Base-by-base conservation (phyloP, 257 asterid species). In the Solanum piurae region DNA sequence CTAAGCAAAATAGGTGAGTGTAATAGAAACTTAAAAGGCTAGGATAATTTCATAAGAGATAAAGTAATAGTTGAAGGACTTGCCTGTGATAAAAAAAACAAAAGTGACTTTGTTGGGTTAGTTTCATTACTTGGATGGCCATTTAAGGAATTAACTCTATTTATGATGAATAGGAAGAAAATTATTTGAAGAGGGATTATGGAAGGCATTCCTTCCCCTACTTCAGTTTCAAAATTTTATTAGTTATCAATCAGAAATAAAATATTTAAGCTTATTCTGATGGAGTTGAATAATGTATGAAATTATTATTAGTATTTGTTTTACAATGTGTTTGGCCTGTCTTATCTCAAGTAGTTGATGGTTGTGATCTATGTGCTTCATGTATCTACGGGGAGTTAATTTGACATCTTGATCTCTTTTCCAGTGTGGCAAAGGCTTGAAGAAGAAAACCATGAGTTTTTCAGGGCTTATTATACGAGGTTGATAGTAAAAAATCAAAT, bases 391-490 rank as follows among this genome's bases (percentile, higher is more conserved):
- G 68, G 85, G 21, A 46, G 86, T 76, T 74, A 83, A 29, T 84
- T 27, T 90, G 79, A 92, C 72, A 25, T 80, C 31, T 75, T 72
- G 52, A 77, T 52, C 88, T 27, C 85, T 88, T 52, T 92, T 92
- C 90, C 98, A 97, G 99, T 97, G 90, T 97, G 99, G 99, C 97
- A 95, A 90, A 95, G 93, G 92, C 99, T 97, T 74, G 98, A 95
- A 92, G 92, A 95, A 71, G 95, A 97, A 92, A 97, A 97, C 83
- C 93, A 83, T 90, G 97, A 93, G 7, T 97, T 97, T 89, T 97
- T 97, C 90, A 89, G 91, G 89, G 98, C 96, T 58, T 97, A 97
- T 92, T 93, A 92, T 88, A 88, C 92, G 90, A 93, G 98, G 91
- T 85, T 95, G 93, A 42, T 91, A 33, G 95, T 97, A 89, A 97